Conservation (phyloP, 176 grass and related monocot genomes). For the Paspalum notatum region DNA sequence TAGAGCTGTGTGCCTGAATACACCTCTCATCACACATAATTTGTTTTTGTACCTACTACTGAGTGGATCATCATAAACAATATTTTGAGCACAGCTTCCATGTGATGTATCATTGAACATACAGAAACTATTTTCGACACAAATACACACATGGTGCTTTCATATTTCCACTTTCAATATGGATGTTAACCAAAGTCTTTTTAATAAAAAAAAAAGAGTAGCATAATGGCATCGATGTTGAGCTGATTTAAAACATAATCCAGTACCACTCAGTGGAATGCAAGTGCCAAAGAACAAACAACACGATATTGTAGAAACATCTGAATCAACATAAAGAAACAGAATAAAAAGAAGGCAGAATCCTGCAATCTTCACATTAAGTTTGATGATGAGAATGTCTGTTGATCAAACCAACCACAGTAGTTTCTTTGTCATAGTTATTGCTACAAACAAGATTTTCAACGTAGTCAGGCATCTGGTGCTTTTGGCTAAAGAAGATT, state of each 20-base stretch:
- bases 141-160: not conserved
- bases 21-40: not conserved
- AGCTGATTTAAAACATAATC: not conserved
- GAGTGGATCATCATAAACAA: not conserved
- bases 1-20: constrained; percentile 2
- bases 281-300: constrained; percentile 6
- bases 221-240: constrained; percentile 1
- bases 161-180: not conserved
- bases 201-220: not conserved
- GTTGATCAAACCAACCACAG: not conserved
- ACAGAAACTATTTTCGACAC: not conserved
- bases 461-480: not conserved
- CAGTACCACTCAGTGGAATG: not conserved
- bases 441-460: not conserved
- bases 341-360: not conserved
- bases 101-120: not conserved
- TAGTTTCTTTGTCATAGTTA: not conserved
- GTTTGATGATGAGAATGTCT: not conserved
- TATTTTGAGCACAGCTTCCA: not conserved
- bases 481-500: constrained; percentile 3
- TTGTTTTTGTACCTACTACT: not conserved
- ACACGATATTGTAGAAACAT: not conserved
- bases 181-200: not conserved
- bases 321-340: not conserved
- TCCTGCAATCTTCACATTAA: not conserved